phyloP scores from a whole-genome alignment of 176 grass and related monocot species.

The Phoenix roebelenii region DNA sequence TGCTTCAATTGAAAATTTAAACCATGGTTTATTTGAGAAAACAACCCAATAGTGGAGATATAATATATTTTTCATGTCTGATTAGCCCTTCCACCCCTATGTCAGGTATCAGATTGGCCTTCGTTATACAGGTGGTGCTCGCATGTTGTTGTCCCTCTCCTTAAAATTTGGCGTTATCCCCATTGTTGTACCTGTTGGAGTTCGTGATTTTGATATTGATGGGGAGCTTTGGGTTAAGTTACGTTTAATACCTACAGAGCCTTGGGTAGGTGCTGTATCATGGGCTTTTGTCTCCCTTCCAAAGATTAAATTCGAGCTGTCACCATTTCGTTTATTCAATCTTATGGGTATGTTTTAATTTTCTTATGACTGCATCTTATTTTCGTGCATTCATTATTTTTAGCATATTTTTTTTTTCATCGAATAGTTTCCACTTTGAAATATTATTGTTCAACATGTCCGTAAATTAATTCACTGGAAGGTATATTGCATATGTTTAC shows the following conservation, averaged over 20 bases:
- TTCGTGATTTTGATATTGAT: slow-evolving; percentile 94
- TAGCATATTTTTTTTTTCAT: too few relatives aligned
- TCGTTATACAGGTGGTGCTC: slow-evolving; percentile 81
- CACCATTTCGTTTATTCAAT: slow-evolving; percentile 79
- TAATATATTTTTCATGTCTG: too few relatives aligned
- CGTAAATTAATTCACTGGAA: too few relatives aligned
- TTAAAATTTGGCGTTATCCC: slow-evolving; percentile 71
- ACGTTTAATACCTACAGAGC: slow-evolving; percentile 78
- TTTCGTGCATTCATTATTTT: not conserved
- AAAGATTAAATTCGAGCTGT: slow-evolving; percentile 87
- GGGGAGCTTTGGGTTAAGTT: slow-evolving; percentile 95
- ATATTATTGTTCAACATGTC: too few relatives aligned
- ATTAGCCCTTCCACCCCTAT: not conserved
- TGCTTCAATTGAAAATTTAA: too few relatives aligned
- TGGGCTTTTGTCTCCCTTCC: slow-evolving; percentile 97
- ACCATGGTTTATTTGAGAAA: too few relatives aligned
- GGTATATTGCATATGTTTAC: too few relatives aligned
- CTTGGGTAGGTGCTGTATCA: slow-evolving; percentile 87
- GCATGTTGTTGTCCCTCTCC: slow-evolving; percentile 76
- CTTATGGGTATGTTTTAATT: slow-evolving; percentile 57
- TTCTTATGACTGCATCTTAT: slow-evolving; percentile 2
- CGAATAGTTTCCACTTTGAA: too few relatives aligned
- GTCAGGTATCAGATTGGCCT: slow-evolving; percentile 95
- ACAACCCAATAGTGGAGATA: too few relatives aligned
- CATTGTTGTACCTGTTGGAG: slow-evolving; percentile 69